Evolutionary conservation across 2,329 filamentous ascomycete genomes (phyloP).

Genomic region (Onygena corvina): DNA sequence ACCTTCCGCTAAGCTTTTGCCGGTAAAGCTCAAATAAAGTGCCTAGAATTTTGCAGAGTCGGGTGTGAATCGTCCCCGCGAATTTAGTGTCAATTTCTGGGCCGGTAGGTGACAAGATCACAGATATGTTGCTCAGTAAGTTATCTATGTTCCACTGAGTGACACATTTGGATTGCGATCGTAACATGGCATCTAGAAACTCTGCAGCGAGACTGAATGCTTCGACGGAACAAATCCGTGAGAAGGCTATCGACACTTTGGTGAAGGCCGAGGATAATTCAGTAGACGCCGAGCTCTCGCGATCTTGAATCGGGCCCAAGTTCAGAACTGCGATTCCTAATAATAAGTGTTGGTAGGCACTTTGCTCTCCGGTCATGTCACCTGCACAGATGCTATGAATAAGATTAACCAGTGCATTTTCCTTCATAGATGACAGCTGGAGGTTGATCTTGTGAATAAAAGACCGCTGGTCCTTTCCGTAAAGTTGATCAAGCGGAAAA

Average conservation of each 20-base stretch:
- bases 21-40: constrained; percentile 46
- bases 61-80: constrained; percentile 38
- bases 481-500: constrained; percentile 27
- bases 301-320: constrained; percentile 27
- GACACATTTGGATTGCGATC: constrained; percentile 31
- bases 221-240: constrained; percentile 25
- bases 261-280: constrained; percentile 30
- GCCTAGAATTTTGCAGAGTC: constrained; percentile 43
- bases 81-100: constrained; percentile 24
- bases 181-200: constrained; percentile 30
- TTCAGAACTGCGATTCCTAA: constrained; percentile 27
- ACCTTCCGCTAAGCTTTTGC: constrained; percentile 46
- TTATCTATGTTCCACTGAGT: constrained; percentile 37
- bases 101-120: constrained; percentile 26
- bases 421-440: constrained; percentile 26
- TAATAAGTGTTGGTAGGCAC: constrained; percentile 26
- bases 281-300: constrained; percentile 26
- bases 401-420: constrained; percentile 22
- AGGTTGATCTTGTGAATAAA: constrained; percentile 28
- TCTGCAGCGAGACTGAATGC: constrained; percentile 32
- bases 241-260: constrained; percentile 23
- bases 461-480: constrained; percentile 28
- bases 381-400: constrained; percentile 24
- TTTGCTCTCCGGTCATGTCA: constrained; percentile 22
- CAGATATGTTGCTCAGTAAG: constrained; percentile 29